These are phyloP conservation scores for Cyberlindnera misumaiensis DNA, from an alignment of 805 yeast genomes.

Conservation along the genomic window DNA sequence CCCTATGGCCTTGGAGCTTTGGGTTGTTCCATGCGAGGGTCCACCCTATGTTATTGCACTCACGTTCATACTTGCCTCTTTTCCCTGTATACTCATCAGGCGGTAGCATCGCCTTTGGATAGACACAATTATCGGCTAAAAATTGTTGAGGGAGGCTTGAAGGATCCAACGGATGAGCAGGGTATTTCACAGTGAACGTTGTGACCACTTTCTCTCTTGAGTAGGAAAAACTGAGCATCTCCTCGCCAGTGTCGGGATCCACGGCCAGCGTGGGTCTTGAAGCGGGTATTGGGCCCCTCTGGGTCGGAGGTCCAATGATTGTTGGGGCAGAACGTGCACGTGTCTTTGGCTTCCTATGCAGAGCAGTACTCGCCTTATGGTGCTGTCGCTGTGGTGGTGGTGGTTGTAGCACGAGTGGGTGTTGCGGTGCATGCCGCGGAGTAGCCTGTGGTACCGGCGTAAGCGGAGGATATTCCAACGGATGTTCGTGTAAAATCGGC, in stretches of 20 bases:
- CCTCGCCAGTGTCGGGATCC: constrained; percentile 25
- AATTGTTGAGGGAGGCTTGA: constrained; percentile 26
- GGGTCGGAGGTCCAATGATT: constrained; percentile 14
- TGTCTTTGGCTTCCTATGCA: constrained; percentile 2
- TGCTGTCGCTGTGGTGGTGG: background rate
- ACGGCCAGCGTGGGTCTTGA: constrained; percentile 19
- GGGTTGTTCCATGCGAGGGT: constrained; percentile 37
- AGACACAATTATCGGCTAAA: constrained; percentile 35
- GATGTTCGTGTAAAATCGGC: too few relatives aligned
- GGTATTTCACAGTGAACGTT: constrained; percentile 20
- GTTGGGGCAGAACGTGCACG: constrained; percentile 14
- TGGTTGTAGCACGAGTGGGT: background rate
- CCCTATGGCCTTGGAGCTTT: constrained; percentile 35
- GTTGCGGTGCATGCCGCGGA: background rate
- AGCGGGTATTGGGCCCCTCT: constrained; percentile 31
- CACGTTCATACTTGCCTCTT: constrained; percentile 38
- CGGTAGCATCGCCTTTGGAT: constrained; percentile 41
- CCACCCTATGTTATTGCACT: constrained; percentile 46
- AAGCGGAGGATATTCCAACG: too few relatives aligned
- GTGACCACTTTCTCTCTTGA: constrained; percentile 26
- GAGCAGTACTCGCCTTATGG: background rate
- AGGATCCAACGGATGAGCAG: constrained; percentile 8
- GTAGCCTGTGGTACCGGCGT: too few relatives aligned
- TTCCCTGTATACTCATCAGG: constrained; percentile 37
- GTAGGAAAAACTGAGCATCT: constrained; percentile 25